Evolutionary conservation across 495 filamentous ascomycete species (phyloP).

Genomic region (Bathelium albidoporum): DNA sequence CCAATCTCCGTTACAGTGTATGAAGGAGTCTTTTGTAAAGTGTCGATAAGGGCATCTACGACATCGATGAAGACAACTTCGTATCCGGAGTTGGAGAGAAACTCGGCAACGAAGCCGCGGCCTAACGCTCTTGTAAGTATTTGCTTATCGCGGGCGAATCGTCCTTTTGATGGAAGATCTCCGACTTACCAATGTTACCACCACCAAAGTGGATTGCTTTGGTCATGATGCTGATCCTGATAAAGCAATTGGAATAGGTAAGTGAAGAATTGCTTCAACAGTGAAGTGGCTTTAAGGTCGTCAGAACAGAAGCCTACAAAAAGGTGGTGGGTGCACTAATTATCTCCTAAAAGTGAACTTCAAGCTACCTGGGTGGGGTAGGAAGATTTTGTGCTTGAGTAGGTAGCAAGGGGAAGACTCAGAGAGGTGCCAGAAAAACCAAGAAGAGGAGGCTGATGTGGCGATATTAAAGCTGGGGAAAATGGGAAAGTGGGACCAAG

Average conservation of each 20-base stretch:
- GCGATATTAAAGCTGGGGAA: background rate
- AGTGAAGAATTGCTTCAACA: background rate
- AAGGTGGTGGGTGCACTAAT: no score
- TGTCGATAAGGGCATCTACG: constrained; percentile 64
- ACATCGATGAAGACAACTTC: constrained; percentile 95
- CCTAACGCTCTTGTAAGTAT: constrained; percentile 9
- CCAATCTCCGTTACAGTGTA: constrained; percentile 94
- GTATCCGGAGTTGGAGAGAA: constrained; percentile 79
- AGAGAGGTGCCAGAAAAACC: background rate
- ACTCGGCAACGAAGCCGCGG: constrained; percentile 50
- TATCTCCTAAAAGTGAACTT: background rate
- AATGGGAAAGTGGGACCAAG: background rate
- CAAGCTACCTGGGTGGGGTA: background rate
- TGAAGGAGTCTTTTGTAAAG: constrained; percentile 58
- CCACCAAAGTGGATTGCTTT: constrained; percentile 89
- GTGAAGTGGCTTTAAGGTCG: background rate
- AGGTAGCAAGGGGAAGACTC: no score
- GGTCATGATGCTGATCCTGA: constrained; percentile 44
- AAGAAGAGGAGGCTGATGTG: background rate
- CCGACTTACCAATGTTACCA: constrained; percentile 62
- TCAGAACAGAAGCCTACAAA: background rate
- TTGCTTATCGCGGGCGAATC: background rate
- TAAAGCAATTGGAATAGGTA: constrained; percentile 37
- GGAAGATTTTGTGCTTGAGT: no score
- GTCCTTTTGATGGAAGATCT: background rate